phyloP scores from a whole-genome alignment of 2,329 filamentous ascomycete species.

The Talaromyces sp. region DNA sequence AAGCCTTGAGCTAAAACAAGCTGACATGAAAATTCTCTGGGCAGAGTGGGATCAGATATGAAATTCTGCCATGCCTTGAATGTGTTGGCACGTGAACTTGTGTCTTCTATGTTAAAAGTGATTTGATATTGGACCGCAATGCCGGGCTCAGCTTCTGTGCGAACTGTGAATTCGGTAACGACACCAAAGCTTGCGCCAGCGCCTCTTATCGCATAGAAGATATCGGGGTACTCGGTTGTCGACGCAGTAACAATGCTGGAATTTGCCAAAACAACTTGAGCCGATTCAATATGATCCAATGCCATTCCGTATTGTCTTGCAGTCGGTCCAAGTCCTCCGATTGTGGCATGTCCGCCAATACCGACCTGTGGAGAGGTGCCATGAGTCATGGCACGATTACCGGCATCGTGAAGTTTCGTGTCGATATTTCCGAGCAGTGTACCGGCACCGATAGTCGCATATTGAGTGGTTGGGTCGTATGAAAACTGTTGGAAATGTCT shows the following conservation, averaged over 20 bases:
- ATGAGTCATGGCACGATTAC: constrained; percentile 38
- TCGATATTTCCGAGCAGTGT: constrained; percentile 34
- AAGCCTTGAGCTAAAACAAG: constrained; percentile 56
- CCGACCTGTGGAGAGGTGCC: constrained; percentile 40
- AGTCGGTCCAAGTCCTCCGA: constrained; percentile 40
- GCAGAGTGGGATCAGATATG: constrained; percentile 53
- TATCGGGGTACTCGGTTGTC: constrained; percentile 28
- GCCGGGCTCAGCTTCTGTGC: constrained; percentile 36
- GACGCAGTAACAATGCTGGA: constrained; percentile 33
- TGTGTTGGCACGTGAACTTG: constrained; percentile 47
- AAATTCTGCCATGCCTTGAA: constrained; percentile 60
- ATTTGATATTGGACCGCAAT: constrained; percentile 60
- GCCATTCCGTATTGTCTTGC: constrained; percentile 51
- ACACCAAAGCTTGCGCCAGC: constrained; percentile 39
- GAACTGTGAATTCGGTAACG: constrained; percentile 39
- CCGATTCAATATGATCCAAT: constrained; percentile 50
- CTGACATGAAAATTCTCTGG: constrained; percentile 57
- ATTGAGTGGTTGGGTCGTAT: constrained; percentile 29
- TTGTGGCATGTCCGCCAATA: constrained; percentile 41
- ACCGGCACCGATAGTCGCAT: constrained; percentile 37
- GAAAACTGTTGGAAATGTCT: constrained; percentile 26
- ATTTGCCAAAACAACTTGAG: constrained; percentile 49
- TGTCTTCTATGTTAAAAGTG: constrained; percentile 50
- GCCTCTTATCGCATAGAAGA: constrained; percentile 37
- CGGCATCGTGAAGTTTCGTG: constrained; percentile 28